These are phyloP conservation scores for Pythium scleroteichum DNA, from an alignment of 352 stramenopile species.

Conservation along the genomic window DNA sequence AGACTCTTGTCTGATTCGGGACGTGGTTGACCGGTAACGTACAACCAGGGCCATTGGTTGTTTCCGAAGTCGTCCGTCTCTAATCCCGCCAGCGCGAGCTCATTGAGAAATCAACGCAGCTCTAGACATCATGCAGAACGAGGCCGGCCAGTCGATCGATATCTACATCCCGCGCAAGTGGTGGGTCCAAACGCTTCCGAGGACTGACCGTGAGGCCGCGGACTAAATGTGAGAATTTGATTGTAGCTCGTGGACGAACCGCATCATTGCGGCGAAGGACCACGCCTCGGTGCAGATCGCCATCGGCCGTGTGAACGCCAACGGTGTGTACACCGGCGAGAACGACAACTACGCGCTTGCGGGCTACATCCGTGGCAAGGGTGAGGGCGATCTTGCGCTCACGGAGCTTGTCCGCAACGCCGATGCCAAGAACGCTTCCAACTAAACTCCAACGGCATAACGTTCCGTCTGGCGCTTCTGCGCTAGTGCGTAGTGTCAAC, in stretches of 20 bases:
- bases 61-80: not conserved
- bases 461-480: too few species aligned
- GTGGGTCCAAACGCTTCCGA: too few species aligned
- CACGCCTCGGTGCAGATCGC: conserved; percentile 98
- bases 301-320: conserved; percentile 96
- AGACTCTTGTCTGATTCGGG: not conserved
- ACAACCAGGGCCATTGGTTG: conserved; percentile 85
- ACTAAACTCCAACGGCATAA: conserved; percentile 28
- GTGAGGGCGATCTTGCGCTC: conserved; percentile 94
- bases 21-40: conserved; percentile 69
- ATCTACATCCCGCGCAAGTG: conserved; percentile 99
- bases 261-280: conserved; percentile 97
- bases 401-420: conserved; percentile 78
- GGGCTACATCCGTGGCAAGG: conserved; percentile 97
- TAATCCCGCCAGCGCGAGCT: too few species aligned
- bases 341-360: conserved; percentile 94
- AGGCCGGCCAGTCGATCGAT: conserved; percentile 96
- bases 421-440: conserved; percentile 70
- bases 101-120: conserved; percentile 65
- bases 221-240: too few species aligned
- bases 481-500: too few species aligned
- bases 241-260: conserved; percentile 96
- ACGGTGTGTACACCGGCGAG: conserved; percentile 96
- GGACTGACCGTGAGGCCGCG: too few species aligned
- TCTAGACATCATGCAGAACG: conserved; percentile 96